Base-by-base conservation (phyloP, 345 rosid genomes). In the Syzygium grande region DNA sequence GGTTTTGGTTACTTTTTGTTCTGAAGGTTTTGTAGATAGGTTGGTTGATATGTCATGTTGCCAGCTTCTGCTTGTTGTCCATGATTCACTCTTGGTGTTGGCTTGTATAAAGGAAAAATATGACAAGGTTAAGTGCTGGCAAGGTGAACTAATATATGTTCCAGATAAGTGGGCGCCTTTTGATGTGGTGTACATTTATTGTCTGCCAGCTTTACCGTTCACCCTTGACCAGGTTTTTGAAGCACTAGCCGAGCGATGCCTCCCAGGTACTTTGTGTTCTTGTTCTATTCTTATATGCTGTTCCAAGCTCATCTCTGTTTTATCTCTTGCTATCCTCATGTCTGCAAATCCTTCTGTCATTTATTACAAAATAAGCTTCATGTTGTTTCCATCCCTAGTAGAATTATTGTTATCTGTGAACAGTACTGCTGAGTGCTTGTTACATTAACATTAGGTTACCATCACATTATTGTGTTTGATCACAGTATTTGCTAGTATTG, bases 71-170 rank as follows among this genome's bases (percentile, higher is more conserved):
- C 95, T 94, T 88, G 93, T 94, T 55, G 96, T 95, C 56, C 99
- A 97, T 86, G 99, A 97, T 85, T 97, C 99, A 13, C 95, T 97
- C 52, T 94, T 97, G n/a, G 84, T 90, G 52, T 91, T 97, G 59
- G 99, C 98, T 53, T 89, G 92, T 87, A 89, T 95, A 51, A 97
- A 95, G 90, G 99, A 95, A 79, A 96, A 94, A 78, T 91, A 97
- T 86, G 99, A 96, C 86, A 86, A 93, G 58, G 94, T 95, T 65
- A 96, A 95, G 90, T 97, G 99, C 92, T 97, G 99, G 99, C 99
- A 96, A 92, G 99, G 99, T 38, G 99, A 97, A 55, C 86, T 97
- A 86, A 93, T 92, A 38, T 91, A 93, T 90, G 94, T 94, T 78
- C 99, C 99, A 2, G 94, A 95, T 61, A 95, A 95, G 90, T 97